A percentile compares a stretch with the other conserved stretches of the same genome.
Evolutionary conservation across 2,329 filamentous ascomycete species (phyloP).

Genomic region (Fusarium chaquense): DNA sequence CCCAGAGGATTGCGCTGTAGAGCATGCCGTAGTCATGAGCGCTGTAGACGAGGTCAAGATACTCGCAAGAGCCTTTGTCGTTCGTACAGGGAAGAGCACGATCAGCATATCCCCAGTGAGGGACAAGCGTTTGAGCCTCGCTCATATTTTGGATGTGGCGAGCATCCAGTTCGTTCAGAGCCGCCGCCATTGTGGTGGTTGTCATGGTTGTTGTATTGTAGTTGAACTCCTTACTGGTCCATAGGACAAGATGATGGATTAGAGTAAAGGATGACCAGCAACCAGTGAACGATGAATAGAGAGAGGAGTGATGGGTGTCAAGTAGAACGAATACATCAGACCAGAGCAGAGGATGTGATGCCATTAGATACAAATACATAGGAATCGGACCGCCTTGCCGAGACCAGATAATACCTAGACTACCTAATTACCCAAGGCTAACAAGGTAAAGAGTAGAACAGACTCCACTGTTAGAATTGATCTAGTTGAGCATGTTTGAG

Average conservation of each 20-base stretch:
- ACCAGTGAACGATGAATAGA: constrained; percentile 4
- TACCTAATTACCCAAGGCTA: neutral
- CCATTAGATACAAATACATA: constrained; percentile 44
- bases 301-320: constrained; percentile 17
- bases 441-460: neutral
- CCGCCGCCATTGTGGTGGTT: constrained; percentile 35
- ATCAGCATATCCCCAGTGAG: constrained; percentile 63
- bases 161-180: constrained; percentile 41
- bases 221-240: neutral
- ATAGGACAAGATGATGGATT: neutral
- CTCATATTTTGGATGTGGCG: constrained; percentile 59
- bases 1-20: constrained; percentile 64
- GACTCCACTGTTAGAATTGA: constrained; percentile 21
- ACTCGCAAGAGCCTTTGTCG: constrained; percentile 61
- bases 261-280: constrained; percentile 6
- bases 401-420: neutral
- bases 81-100: constrained; percentile 60
- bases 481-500: constrained; percentile 36
- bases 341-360: constrained; percentile 29
- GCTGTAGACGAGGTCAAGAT: constrained; percentile 64
- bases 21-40: constrained; percentile 64
- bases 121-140: constrained; percentile 52
- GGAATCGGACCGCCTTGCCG: constrained; percentile 24
- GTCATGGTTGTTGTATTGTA: neutral
- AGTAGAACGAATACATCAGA: neutral